Evolutionary conservation across 75 land plant species (phyloP).

Genomic region (Cryptomeria japonica): DNA sequence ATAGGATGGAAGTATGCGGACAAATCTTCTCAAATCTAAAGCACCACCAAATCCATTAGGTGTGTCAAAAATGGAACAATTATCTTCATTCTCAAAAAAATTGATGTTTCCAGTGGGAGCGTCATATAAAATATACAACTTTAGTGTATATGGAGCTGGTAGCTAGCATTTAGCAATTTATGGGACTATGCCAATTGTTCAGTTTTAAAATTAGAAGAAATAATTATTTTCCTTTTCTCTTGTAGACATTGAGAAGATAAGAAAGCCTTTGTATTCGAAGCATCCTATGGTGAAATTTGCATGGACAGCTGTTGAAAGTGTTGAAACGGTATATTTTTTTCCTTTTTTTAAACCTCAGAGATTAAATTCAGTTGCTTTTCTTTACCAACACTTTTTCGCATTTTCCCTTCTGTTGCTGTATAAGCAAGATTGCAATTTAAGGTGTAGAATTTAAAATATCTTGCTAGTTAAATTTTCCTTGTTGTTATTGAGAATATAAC

Average conservation of each 20-base stretch:
- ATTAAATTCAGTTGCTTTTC: neutral
- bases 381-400: neutral
- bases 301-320: constrained; percentile 75
- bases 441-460: neutral
- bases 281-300: constrained; percentile 87
- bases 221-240: constrained; percentile 15
- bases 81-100: neutral
- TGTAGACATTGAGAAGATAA: constrained; percentile 50
- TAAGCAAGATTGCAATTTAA: neutral
- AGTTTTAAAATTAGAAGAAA: neutral
- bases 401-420: neutral
- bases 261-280: constrained; percentile 67
- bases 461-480: neutral
- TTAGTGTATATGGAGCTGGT: neutral
- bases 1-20: constrained; percentile 54
- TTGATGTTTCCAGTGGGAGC: neutral
- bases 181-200: neutral
- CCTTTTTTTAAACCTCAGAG: neutral
- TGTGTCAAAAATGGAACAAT: constrained; percentile 14
- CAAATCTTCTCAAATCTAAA: constrained; percentile 42
- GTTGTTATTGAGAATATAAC: neutral
- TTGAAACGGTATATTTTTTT: constrained; percentile 62
- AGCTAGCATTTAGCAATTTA: neutral
- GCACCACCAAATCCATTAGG: constrained; percentile 37
- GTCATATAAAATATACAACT: neutral